Percentiles rank a stretch among this genome's conserved stretches.
These are phyloP conservation scores for Echinochloa phyllopogon DNA, from an alignment of 176 grass and related monocot genomes.

Conservation along the genomic window DNA sequence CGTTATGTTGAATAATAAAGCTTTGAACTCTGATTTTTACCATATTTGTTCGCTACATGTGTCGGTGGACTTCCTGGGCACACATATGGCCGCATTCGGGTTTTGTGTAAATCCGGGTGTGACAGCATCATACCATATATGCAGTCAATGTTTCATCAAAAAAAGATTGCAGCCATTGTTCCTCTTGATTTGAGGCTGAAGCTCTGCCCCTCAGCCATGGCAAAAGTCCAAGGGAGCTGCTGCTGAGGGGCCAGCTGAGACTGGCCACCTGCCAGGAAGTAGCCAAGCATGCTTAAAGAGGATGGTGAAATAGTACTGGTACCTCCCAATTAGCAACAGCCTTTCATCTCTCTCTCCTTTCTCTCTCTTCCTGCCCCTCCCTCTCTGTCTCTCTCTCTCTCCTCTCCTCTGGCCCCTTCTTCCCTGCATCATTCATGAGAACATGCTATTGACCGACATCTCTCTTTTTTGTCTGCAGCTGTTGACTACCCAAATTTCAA, in stretches of 20 bases:
- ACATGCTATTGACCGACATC: conserved; percentile 90
- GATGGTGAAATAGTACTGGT: conserved; percentile 57
- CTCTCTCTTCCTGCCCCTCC: background rate
- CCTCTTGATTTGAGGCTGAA: conserved; percentile 34
- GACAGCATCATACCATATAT: conserved; percentile 37
- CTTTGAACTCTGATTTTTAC: too few relatives aligned
- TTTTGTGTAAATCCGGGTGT: too few relatives aligned
- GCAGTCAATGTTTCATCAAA: conserved; percentile 42
- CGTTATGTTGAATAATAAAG: too few relatives aligned
- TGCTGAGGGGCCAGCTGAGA: conserved; percentile 36
- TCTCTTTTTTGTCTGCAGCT: conserved; percentile 80
- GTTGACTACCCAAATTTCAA: conserved; percentile 69
- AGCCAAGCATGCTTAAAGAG: conserved; percentile 67
- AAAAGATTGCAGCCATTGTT: conserved; percentile 48
- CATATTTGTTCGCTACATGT: too few relatives aligned
- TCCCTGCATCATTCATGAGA: conserved; percentile 78
- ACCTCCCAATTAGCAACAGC: conserved; percentile 78
- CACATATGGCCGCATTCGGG: too few relatives aligned
- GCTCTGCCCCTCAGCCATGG: conserved; percentile 37
- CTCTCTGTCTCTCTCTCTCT: conserved; percentile 20
- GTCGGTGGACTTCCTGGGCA: too few relatives aligned
- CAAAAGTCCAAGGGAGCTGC: conserved; percentile 54
- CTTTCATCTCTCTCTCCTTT: conserved; percentile 52
- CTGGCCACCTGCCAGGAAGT: conserved; percentile 47
- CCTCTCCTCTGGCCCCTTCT: conserved; percentile 15